Conservation (phyloP, 805 yeast genomes). For the Metschnikowia peoriensis region DNA sequence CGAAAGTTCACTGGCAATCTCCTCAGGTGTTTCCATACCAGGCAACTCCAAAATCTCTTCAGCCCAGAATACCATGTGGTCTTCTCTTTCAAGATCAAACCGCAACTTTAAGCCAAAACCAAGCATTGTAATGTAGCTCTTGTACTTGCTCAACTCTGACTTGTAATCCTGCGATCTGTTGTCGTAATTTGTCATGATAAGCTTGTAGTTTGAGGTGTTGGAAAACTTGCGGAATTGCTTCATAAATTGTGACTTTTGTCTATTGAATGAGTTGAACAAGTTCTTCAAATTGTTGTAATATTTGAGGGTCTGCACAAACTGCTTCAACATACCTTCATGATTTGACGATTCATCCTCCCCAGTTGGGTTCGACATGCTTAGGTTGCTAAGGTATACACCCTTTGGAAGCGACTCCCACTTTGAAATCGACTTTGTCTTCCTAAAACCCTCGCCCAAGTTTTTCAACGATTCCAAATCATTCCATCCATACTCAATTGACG, state of each 20-base stretch:
- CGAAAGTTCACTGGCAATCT: constrained; percentile 8
- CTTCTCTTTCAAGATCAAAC: constrained; percentile 39
- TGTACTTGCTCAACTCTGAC: constrained; percentile 44
- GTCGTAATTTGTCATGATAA: constrained; percentile 39
- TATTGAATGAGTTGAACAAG: constrained; percentile 32
- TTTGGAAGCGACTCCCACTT: constrained; percentile 45
- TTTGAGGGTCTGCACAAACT: constrained; percentile 40
- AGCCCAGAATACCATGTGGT: constrained; percentile 14
- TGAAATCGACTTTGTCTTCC: constrained; percentile 31
- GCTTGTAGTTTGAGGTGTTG: constrained; percentile 33
- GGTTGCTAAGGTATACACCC: constrained; percentile 40
- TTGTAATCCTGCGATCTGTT: constrained; percentile 43
- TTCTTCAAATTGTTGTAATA: constrained; percentile 40
- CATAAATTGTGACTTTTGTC: constrained; percentile 29
- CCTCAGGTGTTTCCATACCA: constrained; percentile 8
- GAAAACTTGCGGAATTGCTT: constrained; percentile 26
- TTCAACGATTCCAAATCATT: constrained; percentile 37
- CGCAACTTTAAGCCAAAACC: constrained; percentile 49
- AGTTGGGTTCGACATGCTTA: constrained; percentile 28
- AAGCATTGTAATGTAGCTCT: constrained; percentile 43
- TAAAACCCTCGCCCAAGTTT: constrained; percentile 27
- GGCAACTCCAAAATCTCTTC: constrained; percentile 5
- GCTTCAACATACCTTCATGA: constrained; percentile 44
- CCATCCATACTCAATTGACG: constrained; percentile 88
- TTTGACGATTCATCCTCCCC: constrained; percentile 18